Conservation (phyloP, 2,329 filamentous ascomycete species). For the Seiridium cupressi region DNA sequence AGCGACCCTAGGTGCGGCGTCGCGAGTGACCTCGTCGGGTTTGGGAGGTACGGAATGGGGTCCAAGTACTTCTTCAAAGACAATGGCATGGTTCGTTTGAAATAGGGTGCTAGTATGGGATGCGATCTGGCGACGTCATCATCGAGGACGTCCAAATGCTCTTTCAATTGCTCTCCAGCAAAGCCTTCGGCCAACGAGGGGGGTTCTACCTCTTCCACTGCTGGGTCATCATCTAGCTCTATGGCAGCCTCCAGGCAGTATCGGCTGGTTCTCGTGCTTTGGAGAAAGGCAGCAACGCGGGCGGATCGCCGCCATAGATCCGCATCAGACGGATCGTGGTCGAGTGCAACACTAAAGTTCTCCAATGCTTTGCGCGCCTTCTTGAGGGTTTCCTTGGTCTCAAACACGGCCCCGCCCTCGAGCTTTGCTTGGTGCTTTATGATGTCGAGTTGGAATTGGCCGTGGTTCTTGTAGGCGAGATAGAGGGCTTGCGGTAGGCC, state of each 20-base stretch:
- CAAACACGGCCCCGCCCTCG: constrained; percentile 28
- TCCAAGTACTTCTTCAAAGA: constrained; percentile 55
- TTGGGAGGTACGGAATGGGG: constrained; percentile 60
- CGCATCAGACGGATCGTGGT: constrained; percentile 65
- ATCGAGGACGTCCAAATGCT: constrained; percentile 49
- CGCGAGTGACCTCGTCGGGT: constrained; percentile 38
- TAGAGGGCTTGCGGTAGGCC: constrained; percentile 88
- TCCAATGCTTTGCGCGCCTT: constrained; percentile 47
- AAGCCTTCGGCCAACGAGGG: constrained; percentile 62
- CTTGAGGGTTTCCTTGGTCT: constrained; percentile 32
- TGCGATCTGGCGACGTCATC: constrained; percentile 59
- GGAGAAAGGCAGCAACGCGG: constrained; percentile 56
- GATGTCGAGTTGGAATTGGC: constrained; percentile 83
- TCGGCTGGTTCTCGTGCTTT: constrained; percentile 54
- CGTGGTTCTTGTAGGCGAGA: constrained; percentile 92
- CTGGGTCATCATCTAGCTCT: constrained; percentile 65
- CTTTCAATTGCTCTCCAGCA: constrained; percentile 60
- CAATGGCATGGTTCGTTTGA: constrained; percentile 48
- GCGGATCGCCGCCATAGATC: constrained; percentile 63
- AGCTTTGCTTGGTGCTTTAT: constrained; percentile 52
- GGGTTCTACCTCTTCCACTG: constrained; percentile 60
- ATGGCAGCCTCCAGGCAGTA: constrained; percentile 66
- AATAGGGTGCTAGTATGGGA: constrained; percentile 58
- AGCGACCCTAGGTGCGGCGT: constrained; percentile 11
- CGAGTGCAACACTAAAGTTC: constrained; percentile 58